Percentiles rank a stretch among this genome's conserved stretches.
Evolutionary conservation across 1,284 basidiomycete genomes (phyloP).

Genomic region (Phylloporus sp.): DNA sequence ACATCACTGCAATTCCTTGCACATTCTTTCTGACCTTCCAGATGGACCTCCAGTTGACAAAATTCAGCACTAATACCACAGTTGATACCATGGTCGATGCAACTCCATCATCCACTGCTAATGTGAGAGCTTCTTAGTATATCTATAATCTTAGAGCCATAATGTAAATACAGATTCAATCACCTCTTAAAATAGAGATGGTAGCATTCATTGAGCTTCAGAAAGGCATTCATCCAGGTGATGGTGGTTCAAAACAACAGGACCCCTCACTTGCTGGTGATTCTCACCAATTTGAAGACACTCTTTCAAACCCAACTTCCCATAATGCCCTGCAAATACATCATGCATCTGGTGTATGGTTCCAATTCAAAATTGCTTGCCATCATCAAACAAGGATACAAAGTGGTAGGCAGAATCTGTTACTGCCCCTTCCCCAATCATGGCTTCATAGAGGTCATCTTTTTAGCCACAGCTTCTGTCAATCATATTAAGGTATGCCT

Average conservation of each 20-base stretch:
- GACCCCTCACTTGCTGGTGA: conserved; percentile 76
- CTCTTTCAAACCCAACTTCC: conserved; percentile 98
- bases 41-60: conserved; percentile 72
- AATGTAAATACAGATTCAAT: conserved; percentile 40
- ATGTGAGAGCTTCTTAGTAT: conserved; percentile 42
- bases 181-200: conserved; percentile 65
- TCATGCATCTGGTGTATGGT: conserved; percentile 94
- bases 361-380: conserved; percentile 90
- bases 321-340: conserved; percentile 99
- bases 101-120: conserved; percentile 49
- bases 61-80: conserved; percentile 80
- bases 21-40: too few species aligned
- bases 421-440: conserved; percentile 96
- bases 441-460: conserved; percentile 98
- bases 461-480: conserved; percentile 96
- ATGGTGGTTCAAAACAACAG: conserved; percentile 87
- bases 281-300: conserved; percentile 94
- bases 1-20: too few species aligned
- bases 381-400: conserved; percentile 94
- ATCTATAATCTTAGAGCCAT: background rate
- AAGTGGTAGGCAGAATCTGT: conserved; percentile 98
- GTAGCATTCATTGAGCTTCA: conserved; percentile 85
- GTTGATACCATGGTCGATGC: too few species aligned
- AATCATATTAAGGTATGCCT: conserved; percentile 91
- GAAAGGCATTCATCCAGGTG: conserved; percentile 84